phyloP scores from a whole-genome alignment of 2,329 filamentous ascomycete species.

The Nigrospora oryzae region DNA sequence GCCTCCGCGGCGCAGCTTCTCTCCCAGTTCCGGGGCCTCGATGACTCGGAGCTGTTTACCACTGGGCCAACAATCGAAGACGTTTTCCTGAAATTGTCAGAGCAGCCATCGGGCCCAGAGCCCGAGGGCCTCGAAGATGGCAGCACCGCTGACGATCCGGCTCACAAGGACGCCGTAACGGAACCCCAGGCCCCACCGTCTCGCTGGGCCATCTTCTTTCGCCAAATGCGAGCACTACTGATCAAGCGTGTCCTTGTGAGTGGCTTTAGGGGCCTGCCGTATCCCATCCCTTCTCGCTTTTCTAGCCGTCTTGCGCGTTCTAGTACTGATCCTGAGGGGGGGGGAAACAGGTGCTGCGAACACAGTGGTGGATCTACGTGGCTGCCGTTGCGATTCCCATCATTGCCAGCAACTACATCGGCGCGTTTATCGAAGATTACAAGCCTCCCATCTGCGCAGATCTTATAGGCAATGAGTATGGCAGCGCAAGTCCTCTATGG shows the following conservation, averaged over 20 bases:
- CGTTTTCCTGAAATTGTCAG: conserved; percentile 56
- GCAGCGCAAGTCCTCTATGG: no score
- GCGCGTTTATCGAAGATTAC: conserved; percentile 9
- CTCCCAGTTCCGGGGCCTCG: conserved; percentile 40
- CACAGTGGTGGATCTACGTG: conserved; percentile 17
- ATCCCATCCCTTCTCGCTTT: no score
- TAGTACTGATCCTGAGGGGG: no score
- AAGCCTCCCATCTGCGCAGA: conserved; percentile 9
- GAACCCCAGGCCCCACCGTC: conserved; percentile 4
- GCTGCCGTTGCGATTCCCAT: conserved; percentile 16
- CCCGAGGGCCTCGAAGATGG: conserved; percentile 9
- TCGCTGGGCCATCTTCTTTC: conserved; percentile 6
- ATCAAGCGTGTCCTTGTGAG: conserved; percentile 12
- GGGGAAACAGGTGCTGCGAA: conserved; percentile 7
- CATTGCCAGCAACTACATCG: conserved; percentile 10
- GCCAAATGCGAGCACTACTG: conserved; percentile 15
- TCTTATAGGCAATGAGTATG: conserved; percentile 3
- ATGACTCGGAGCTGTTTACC: conserved; percentile 51
- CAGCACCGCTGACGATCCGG: conserved; percentile 3
- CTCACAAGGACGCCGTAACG: conserved; percentile 1
- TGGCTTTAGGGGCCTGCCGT: no score
- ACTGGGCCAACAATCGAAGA: conserved; percentile 60
- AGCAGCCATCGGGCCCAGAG: conserved; percentile 30
- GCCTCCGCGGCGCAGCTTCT: conserved; percentile 45
- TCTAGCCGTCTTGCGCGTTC: no score